Evolutionary conservation across 768 basidiomycete genomes (phyloP).

Genomic region (Tulasnella sp.): DNA sequence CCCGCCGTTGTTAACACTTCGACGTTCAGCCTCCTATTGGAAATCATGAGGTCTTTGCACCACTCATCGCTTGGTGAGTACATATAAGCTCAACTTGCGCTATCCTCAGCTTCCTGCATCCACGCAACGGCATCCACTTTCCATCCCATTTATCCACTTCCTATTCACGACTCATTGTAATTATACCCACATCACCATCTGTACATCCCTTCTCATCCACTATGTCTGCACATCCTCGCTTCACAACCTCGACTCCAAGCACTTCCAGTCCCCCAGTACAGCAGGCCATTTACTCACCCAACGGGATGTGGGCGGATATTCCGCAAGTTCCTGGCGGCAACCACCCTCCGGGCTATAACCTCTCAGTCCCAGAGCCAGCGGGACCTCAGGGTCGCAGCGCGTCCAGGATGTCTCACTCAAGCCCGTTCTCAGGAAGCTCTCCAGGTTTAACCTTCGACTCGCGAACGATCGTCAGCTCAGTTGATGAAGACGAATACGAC

Average conservation of each 20-base stretch:
- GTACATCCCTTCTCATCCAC: not conserved
- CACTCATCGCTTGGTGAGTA: not conserved
- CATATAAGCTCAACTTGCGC: not conserved
- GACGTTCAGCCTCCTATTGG: not conserved
- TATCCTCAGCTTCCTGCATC: not conserved
- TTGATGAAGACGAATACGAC: not conserved
- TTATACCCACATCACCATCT: not conserved
- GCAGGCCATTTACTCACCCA: not conserved
- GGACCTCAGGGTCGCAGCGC: not conserved
- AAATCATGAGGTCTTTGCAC: not conserved
- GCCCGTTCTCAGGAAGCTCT: slow-evolving; percentile 3
- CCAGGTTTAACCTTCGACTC: not conserved
- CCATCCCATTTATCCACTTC: no score
- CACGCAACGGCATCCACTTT: not conserved
- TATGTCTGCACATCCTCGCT: not conserved
- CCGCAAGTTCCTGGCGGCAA: not conserved
- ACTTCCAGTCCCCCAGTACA: not conserved
- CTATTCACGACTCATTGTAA: no score
- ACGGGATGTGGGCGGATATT: not conserved
- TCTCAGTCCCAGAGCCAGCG: not conserved
- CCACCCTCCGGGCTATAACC: not conserved
- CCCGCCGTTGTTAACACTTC: not conserved
- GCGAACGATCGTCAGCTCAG: not conserved
- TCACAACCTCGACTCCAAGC: not conserved
- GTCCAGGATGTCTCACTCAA: not conserved